Percentiles rank a stretch among this genome's conserved stretches.
phyloP scores from a whole-genome alignment of 2,329 filamentous ascomycete species.

The Decorospora gaudefroyi region DNA sequence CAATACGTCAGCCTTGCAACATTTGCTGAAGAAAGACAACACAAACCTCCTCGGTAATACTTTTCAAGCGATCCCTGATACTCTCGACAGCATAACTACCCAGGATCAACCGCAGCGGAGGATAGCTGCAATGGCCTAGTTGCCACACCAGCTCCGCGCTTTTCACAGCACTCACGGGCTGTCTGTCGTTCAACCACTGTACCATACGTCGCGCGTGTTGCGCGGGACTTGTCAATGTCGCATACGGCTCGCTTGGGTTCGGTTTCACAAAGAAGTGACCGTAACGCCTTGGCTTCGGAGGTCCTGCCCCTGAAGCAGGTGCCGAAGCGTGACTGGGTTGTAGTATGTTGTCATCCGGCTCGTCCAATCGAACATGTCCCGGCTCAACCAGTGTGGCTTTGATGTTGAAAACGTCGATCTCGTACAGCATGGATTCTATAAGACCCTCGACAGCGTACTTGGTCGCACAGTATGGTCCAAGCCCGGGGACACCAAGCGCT shows the following conservation, averaged over 20 bases:
- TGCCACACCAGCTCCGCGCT: constrained; percentile 93
- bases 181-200: constrained; percentile 90
- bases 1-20: not conserved
- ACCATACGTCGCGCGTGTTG: constrained; percentile 89
- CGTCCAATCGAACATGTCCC: constrained; percentile 83
- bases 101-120: constrained; percentile 81
- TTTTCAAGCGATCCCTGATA: constrained; percentile 84
- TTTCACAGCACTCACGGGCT: constrained; percentile 90
- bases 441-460: constrained; percentile 97
- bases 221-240: constrained; percentile 75
- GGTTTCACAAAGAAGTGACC: constrained; percentile 91
- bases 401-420: constrained; percentile 88
- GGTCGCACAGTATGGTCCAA: constrained; percentile 93
- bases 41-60: constrained; percentile 84
- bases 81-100: constrained; percentile 96
- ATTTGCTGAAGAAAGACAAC: not conserved
- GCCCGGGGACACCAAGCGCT: constrained; percentile 86
- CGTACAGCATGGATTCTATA: constrained; percentile 95
- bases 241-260: constrained; percentile 76
- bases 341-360: constrained; percentile 61
- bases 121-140: constrained; percentile 91
- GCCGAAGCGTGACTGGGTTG: constrained; percentile 28
- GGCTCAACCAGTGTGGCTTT: constrained; percentile 93
- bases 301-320: constrained; percentile 40
- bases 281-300: constrained; percentile 69